Conservation (phyloP, 164 flowering plant species). For the Vitis amurensis region DNA sequence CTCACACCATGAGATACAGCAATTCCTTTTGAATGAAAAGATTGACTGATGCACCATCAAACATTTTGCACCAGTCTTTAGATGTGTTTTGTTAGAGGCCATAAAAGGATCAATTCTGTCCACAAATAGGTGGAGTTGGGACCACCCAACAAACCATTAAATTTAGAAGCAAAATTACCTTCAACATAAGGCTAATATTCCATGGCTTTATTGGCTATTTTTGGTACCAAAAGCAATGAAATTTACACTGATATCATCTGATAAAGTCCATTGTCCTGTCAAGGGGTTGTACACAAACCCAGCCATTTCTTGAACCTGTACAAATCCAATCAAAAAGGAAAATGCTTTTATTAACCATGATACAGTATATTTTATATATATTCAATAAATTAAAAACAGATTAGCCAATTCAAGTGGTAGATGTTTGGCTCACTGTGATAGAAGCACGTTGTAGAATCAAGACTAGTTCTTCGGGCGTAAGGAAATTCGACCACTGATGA, state of each 20-base stretch:
- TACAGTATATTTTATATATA: not conserved
- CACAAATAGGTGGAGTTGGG: no score
- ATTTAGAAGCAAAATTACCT: no score
- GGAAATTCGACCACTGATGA: conserved; percentile 89
- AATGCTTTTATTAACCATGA: not conserved
- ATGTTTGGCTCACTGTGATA: conserved; percentile 47
- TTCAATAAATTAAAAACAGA: not conserved
- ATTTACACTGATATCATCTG: conserved; percentile 80
- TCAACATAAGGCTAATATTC: no score
- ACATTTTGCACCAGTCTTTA: no score
- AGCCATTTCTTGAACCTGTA: conserved; percentile 87
- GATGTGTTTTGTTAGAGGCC: no score
- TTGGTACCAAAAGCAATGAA: conserved; percentile 79
- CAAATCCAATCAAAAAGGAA: conserved; percentile 4
- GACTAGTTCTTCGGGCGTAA: conserved; percentile 86
- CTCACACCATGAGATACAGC: no score
- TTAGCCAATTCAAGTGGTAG: no score
- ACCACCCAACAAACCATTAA: no score
- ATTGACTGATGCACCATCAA: no score
- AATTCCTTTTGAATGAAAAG: no score
- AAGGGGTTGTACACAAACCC: conserved; percentile 85
- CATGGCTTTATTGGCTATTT: conserved; percentile 4
- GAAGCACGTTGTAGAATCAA: conserved; percentile 75
- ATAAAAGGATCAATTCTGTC: no score
- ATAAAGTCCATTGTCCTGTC: conserved; percentile 75